Base-by-base conservation (phyloP, 352 stramenopile genomes). In the Globisporangium mamillatum region DNA sequence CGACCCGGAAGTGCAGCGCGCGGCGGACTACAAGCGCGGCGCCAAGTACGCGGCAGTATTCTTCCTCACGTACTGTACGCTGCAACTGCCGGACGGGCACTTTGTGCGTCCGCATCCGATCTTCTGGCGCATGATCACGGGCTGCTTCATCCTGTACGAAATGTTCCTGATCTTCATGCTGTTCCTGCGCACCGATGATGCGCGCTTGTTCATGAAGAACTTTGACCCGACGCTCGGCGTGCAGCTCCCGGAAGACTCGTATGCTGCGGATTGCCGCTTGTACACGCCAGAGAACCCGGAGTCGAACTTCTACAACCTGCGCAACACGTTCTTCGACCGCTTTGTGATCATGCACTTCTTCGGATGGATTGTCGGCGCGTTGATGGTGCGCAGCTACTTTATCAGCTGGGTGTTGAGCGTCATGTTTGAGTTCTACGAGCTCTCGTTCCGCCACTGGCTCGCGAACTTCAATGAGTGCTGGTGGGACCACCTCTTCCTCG, bases 391-490 rank as follows among this genome's bases (percentile, higher is more conserved):
- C 58, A 92, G 82, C 63, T 91, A 88, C 66, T 84, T 91, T 63
- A 90, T 93, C 57, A 92, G 83, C 67, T 95, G 88, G 88, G 80
- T 83, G 3, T 56, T 95, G 18, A 93, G 84, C 67, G 73, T 95
- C 76, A 84, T 94, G 76, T 95, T 93, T 62, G 88, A 95, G 70
- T 77, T 92, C 44, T 94, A 93, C 70, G 90, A 94, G 73, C 78
- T 97, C 60, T 91, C 90, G 65, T 96, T 97, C 74, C 82, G 90
- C 66, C 90, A 97, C 77, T 96, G 95, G 79, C 85, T 97, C 7
- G 80, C 91, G 56, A 97, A 98, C 77, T 98, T 98, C 71, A 93
- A 97, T 70, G 94, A 98, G 75, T 98, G 94, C 78, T 98, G 93
- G 93, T 98, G 94, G 94, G 94, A 98, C 74, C 91, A 97, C 61